Evolutionary conservation across 768 basidiomycete species (phyloP).

Genomic region (Vishniacozyma victoriae): DNA sequence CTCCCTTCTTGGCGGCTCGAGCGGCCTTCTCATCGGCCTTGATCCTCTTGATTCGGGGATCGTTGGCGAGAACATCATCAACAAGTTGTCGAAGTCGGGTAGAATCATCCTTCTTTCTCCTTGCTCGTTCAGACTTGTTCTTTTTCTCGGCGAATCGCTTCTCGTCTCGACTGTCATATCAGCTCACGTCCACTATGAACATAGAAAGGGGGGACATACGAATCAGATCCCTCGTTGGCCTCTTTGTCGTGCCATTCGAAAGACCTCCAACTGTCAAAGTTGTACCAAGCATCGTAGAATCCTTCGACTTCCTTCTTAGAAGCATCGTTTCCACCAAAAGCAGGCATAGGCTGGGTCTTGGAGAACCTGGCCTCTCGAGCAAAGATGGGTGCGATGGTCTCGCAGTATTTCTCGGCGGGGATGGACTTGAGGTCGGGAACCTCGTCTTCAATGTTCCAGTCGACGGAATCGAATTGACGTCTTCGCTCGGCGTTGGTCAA

Average conservation of each 20-base stretch:
- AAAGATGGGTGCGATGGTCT: conserved; percentile 71
- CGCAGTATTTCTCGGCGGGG: conserved; percentile 63
- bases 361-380: conserved; percentile 91
- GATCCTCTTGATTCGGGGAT: conserved; percentile 95
- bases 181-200: not conserved
- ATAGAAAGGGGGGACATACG: conserved; percentile 51
- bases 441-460: conserved; percentile 70
- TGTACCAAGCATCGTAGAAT: conserved; percentile 99
- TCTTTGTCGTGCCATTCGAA: conserved; percentile 99
- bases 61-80: conserved; percentile 70
- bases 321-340: conserved; percentile 64
- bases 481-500: conserved; percentile 79
- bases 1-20: conserved; percentile 81
- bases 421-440: conserved; percentile 52
- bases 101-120: conserved; percentile 95
- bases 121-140: conserved; percentile 93
- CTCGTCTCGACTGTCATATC: conserved; percentile 75
- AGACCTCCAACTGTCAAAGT: conserved; percentile 96
- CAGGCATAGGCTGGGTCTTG: conserved; percentile 70
- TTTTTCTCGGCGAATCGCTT: conserved; percentile 99
- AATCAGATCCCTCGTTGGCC: conserved; percentile 93
- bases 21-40: conserved; percentile 94
- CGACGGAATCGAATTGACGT: conserved; percentile 94
- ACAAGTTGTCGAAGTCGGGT: conserved; percentile 80
- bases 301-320: conserved; percentile 75